A percentile compares a stretch with the other conserved stretches of the same genome.
These are phyloP conservation scores for Hygrophorus russula DNA, from an alignment of 768 basidiomycete species.

Conservation along the genomic window DNA sequence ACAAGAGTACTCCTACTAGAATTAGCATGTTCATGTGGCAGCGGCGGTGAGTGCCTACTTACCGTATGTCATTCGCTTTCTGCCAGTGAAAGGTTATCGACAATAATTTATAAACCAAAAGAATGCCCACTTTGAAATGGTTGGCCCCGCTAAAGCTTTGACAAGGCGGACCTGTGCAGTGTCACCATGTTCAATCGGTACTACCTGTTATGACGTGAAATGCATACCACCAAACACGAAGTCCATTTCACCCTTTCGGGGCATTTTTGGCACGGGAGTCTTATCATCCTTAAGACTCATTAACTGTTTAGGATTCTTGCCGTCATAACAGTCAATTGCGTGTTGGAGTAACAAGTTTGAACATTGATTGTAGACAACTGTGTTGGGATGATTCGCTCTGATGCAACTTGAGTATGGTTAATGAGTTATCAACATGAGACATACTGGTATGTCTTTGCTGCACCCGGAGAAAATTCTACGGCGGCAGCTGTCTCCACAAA, in stretches of 20 bases:
- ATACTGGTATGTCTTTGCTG: slow-evolving; percentile 55
- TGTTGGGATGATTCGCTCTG: slow-evolving; percentile 52
- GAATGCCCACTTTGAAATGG: slow-evolving; percentile 37
- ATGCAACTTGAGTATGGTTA: not conserved
- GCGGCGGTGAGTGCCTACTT: slow-evolving; percentile 1
- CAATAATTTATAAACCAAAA: not conserved
- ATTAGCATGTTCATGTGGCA: not conserved
- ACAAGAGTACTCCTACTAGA: slow-evolving; percentile 1
- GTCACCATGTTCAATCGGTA: not conserved
- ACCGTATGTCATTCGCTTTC: slow-evolving; percentile 55
- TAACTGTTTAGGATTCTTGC: slow-evolving; percentile 27
- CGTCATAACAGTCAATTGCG: slow-evolving; percentile 36
- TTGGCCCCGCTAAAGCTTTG: slow-evolving; percentile 64
- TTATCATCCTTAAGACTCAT: slow-evolving; percentile 26
- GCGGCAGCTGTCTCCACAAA: slow-evolving; percentile 60
- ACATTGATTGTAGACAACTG: slow-evolving; percentile 55
- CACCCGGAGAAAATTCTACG: slow-evolving; percentile 52
- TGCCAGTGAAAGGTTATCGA: slow-evolving; percentile 13
- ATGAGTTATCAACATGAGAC: slow-evolving; percentile 7
- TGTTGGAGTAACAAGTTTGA: slow-evolving; percentile 48
- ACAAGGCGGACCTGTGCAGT: slow-evolving; percentile 54
- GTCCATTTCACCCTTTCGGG: slow-evolving; percentile 48
- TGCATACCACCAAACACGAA: slow-evolving; percentile 63
- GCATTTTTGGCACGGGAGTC: slow-evolving; percentile 32
- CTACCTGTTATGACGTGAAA: not conserved